These are phyloP conservation scores for Fraxinus ornus DNA, from an alignment of 305 asterid species.

Conservation along the genomic window DNA sequence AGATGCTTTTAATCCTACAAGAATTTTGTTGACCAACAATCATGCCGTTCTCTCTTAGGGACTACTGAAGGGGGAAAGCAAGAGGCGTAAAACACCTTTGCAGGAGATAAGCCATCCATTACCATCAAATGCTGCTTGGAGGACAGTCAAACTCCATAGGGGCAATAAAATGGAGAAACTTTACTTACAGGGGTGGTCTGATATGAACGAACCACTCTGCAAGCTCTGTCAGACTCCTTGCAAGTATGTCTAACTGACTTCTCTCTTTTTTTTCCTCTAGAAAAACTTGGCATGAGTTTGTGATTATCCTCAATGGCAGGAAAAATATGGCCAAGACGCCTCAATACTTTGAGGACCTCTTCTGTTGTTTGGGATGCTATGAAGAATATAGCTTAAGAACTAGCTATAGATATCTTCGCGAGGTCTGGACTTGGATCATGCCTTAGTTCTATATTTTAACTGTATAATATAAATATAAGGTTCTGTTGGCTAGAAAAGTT, in stretches of 20 bases:
- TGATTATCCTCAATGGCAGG: slow-evolving; percentile 43
- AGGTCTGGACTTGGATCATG: slow-evolving; percentile 49
- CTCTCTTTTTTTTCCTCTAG: background rate
- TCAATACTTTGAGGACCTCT: slow-evolving; percentile 88
- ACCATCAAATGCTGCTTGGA: slow-evolving; percentile 80
- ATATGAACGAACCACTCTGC: slow-evolving; percentile 88
- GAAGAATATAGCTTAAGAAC: slow-evolving; percentile 83
- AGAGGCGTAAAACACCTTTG: slow-evolving; percentile 68
- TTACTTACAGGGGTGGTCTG: slow-evolving; percentile 89
- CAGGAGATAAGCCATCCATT: slow-evolving; percentile 71
- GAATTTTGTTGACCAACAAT: slow-evolving; percentile 15
- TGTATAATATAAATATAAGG: slow-evolving; percentile 16
- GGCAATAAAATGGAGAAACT: slow-evolving; percentile 57
- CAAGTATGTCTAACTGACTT: slow-evolving; percentile 52
- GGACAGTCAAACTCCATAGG: slow-evolving; percentile 49
- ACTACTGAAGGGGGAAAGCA: slow-evolving; percentile 79
- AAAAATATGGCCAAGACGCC: slow-evolving; percentile 66
- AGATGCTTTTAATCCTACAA: slow-evolving; percentile 10
- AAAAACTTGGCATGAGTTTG: background rate
- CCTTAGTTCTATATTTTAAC: slow-evolving; percentile 15
- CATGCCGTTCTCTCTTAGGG: slow-evolving; percentile 54
- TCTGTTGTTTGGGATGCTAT: slow-evolving; percentile 75
- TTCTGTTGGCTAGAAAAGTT: slow-evolving; percentile 11
- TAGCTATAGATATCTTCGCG: slow-evolving; percentile 65
- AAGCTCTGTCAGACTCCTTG: slow-evolving; percentile 89